Conservation (phyloP, 2,329 filamentous ascomycete species). For the Thielaviopsis populi region DNA sequence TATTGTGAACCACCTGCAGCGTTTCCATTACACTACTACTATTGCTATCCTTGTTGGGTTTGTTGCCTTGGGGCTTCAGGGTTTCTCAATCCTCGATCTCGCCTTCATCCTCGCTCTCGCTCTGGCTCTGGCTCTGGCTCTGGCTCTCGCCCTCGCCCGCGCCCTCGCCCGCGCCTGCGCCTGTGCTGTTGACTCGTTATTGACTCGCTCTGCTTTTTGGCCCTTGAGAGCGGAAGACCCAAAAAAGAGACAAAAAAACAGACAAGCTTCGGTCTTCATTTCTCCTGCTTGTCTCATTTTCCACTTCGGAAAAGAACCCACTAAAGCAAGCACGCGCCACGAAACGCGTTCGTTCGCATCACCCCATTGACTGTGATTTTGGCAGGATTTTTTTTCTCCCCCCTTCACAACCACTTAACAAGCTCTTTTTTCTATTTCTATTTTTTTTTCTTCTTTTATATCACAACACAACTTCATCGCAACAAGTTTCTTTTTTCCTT, state of each 20-base stretch:
- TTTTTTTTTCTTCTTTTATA: neutral
- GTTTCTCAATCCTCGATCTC: neutral
- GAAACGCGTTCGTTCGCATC: slow-evolving; percentile 7
- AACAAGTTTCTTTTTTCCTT: neutral
- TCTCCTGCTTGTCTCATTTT: neutral
- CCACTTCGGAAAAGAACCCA: neutral
- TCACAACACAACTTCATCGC: neutral
- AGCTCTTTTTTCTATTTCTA: neutral
- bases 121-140: neutral
- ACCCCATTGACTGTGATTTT: slow-evolving; percentile 4
- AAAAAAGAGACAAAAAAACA: neutral
- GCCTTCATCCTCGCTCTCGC: neutral
- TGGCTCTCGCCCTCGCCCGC: too few species aligned
- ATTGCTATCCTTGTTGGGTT: too few species aligned
- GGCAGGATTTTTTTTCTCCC: slow-evolving; percentile 4
- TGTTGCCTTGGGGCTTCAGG: neutral
- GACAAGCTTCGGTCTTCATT: neutral
- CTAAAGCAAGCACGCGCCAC: slow-evolving; percentile 2
- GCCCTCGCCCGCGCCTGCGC: too few species aligned
- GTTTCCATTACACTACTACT: too few species aligned
- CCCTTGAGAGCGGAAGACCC: neutral
- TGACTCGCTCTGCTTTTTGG: too few species aligned
- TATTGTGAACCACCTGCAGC: too few species aligned
- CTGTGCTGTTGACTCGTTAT: too few species aligned
- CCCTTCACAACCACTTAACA: neutral